Base-by-base conservation (phyloP, 2,329 filamentous ascomycete species). In the Alternaria atra region DNA sequence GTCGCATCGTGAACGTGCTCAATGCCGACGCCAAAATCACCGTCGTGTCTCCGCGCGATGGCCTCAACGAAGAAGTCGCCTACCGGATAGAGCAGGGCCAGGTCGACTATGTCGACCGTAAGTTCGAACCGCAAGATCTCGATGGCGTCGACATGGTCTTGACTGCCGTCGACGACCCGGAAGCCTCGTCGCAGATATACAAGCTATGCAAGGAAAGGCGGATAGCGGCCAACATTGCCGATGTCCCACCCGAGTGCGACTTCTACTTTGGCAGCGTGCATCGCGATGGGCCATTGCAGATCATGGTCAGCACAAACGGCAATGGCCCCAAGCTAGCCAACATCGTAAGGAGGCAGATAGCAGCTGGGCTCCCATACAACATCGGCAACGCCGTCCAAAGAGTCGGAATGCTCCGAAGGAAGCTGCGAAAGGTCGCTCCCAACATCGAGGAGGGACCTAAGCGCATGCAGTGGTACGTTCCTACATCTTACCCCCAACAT, bases 241-340 rank as follows among this genome's bases (percentile, higher is more conserved):
- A 99, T 77, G 95, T 99, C 4, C 95, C 95, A 0, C 87, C 93
- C 0, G 95, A 99, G 79, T 99, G 95, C 80, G 95, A 99, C 76
- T 99, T 99, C 77, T 99, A 97, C 84, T 99, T 99, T 81, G 95
- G 95, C 64, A 95, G 91, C 76, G 90, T 97, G 39, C 92, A 99
- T 80, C 90, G 95, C 52, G 95, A 99, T 77, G 95, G 95, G 0
- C 95, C 95, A 6, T 81, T 99, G 62, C 95, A 99, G 83, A 90
- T 99, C 73, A 99, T 99, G 95, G 94, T 99, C 70, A 96, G 92
- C 82, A 99, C 95, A 35, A 99, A 98, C 77, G 95, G 95, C 53
- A 97, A 97, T 77, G 95, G 95, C 0, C 95, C 95, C 0, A 90
- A 94, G 75, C 82, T 99, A 65, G 95, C 95, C 9, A 94, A 92